Evolutionary conservation across 192 early-diverging fungal species (phyloP).

Genomic region (Coemansia sp.): DNA sequence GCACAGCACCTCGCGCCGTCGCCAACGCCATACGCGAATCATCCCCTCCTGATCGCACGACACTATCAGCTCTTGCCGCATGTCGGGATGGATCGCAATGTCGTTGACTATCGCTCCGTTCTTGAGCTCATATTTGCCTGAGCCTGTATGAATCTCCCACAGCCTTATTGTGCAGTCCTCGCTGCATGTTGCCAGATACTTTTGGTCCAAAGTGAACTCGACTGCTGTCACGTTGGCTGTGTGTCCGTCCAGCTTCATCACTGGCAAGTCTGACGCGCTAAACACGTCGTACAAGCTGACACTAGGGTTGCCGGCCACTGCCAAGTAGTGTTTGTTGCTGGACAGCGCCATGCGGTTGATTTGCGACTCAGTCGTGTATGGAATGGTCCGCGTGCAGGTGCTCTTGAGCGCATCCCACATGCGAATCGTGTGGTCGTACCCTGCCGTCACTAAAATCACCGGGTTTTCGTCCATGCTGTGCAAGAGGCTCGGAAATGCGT

Average conservation of each 20-base stretch:
- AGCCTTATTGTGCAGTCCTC: conserved; percentile 51
- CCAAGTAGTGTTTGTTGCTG: conserved; percentile 52
- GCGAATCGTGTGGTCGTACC: conserved; percentile 55
- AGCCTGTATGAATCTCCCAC: conserved; percentile 53
- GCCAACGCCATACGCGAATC: conserved; percentile 46
- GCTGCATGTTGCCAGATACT: conserved; percentile 52
- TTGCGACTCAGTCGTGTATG: conserved; percentile 50
- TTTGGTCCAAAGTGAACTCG: conserved; percentile 51
- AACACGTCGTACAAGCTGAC: conserved; percentile 54
- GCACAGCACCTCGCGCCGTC: conserved; percentile 35
- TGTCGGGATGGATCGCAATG: conserved; percentile 51
- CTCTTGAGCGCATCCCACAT: conserved; percentile 58
- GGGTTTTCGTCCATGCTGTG: conserved; percentile 43
- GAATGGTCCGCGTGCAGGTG: conserved; percentile 53
- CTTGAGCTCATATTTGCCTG: conserved; percentile 39
- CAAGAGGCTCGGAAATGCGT: neutral
- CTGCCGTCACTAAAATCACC: conserved; percentile 49
- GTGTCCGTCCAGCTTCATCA: conserved; percentile 50
- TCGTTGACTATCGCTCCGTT: conserved; percentile 50
- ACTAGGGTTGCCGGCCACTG: conserved; percentile 51
- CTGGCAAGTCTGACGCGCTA: conserved; percentile 41
- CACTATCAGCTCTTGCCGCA: conserved; percentile 42
- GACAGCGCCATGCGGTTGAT: conserved; percentile 55
- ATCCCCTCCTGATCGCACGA: conserved; percentile 52
- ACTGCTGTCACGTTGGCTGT: conserved; percentile 53